A percentile compares a stretch with the other conserved stretches of the same genome.
Conservation (phyloP, 495 filamentous ascomycete genomes). For the Daldinia childiae region DNA sequence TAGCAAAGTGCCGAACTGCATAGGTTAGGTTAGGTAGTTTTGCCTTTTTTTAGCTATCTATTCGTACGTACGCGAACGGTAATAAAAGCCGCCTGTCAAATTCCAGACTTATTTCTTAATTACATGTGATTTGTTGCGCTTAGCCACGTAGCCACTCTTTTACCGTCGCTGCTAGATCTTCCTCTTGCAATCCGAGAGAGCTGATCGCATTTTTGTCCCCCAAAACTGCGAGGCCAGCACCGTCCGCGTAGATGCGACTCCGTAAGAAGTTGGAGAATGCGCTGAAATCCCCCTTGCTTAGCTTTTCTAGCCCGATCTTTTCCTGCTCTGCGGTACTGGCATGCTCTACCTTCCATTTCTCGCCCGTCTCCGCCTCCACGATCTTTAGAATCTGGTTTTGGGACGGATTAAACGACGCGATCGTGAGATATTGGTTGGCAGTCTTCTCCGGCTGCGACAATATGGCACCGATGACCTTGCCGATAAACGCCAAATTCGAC, state of each 20-base stretch:
- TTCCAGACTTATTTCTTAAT: not conserved
- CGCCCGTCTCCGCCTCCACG: constrained; percentile 59
- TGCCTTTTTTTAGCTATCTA: not conserved
- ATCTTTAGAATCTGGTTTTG: constrained; percentile 64
- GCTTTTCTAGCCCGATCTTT: constrained; percentile 56
- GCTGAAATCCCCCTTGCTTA: constrained; percentile 52
- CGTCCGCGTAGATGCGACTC: constrained; percentile 54
- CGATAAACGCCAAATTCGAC: constrained; percentile 60
- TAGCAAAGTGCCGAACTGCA: not conserved
- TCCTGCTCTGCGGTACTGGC: constrained; percentile 55
- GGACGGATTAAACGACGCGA: constrained; percentile 61
- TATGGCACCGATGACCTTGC: constrained; percentile 58
- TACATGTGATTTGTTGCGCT: not conserved
- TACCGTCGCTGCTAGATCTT: constrained; percentile 41
- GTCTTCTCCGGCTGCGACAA: constrained; percentile 63
- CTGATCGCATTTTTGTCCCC: constrained; percentile 35
- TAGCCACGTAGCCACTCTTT: constrained; percentile 37
- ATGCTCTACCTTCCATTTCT: constrained; percentile 52
- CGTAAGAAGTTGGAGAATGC: constrained; percentile 56
- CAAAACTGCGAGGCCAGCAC: constrained; percentile 53
- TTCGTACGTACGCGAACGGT: constrained; percentile 26
- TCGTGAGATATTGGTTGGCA: constrained; percentile 60
- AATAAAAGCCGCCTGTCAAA: not conserved
- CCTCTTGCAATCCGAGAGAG: constrained; percentile 41
- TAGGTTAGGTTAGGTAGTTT: too few relatives aligned